Percentiles rank a stretch among this genome's conserved stretches.
Conservation (phyloP, 768 basidiomycete genomes). For the Cyathus striatus region DNA sequence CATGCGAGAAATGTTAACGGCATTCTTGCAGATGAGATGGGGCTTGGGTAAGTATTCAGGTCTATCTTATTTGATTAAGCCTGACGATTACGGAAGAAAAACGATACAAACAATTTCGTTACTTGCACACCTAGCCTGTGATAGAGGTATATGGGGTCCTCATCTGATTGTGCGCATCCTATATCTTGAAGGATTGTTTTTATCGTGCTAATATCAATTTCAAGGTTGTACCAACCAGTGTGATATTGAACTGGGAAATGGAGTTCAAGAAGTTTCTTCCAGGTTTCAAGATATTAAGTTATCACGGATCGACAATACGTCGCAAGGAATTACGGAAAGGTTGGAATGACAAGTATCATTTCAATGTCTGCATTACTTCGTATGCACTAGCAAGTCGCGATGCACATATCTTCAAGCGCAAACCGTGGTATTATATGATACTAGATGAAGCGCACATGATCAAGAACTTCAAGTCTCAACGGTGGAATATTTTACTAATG, state of each 20-base stretch:
- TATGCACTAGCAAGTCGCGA: constrained; percentile 92
- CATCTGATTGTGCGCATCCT: constrained; percentile 67
- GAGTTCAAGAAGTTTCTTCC: constrained; percentile 96
- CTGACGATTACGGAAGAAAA: constrained; percentile 45
- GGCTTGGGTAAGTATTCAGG: constrained; percentile 64
- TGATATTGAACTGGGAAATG: constrained; percentile 94
- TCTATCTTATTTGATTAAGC: background rate
- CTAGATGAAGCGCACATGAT: constrained; percentile 97
- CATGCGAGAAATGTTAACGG: constrained; percentile 79
- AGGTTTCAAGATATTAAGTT: constrained; percentile 80
- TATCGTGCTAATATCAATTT: constrained; percentile 13
- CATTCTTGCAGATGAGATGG: constrained; percentile 93
- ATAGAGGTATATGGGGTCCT: constrained; percentile 88
- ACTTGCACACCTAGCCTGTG: constrained; percentile 87
- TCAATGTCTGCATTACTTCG: constrained; percentile 94
- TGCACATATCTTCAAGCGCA: constrained; percentile 87
- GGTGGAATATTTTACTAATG: constrained; percentile 89
- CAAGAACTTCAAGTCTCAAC: constrained; percentile 92
- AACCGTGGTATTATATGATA: constrained; percentile 94
- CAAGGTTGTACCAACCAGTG: constrained; percentile 86
- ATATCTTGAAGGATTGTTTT: background rate
- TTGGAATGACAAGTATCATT: constrained; percentile 84
- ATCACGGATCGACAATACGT: constrained; percentile 86
- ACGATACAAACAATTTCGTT: constrained; percentile 96
- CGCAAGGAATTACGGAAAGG: constrained; percentile 87